Percentiles rank a stretch among this genome's conserved stretches.
phyloP scores from a whole-genome alignment of 2,329 filamentous ascomycete species.

The Stachybotrys chartarum region DNA sequence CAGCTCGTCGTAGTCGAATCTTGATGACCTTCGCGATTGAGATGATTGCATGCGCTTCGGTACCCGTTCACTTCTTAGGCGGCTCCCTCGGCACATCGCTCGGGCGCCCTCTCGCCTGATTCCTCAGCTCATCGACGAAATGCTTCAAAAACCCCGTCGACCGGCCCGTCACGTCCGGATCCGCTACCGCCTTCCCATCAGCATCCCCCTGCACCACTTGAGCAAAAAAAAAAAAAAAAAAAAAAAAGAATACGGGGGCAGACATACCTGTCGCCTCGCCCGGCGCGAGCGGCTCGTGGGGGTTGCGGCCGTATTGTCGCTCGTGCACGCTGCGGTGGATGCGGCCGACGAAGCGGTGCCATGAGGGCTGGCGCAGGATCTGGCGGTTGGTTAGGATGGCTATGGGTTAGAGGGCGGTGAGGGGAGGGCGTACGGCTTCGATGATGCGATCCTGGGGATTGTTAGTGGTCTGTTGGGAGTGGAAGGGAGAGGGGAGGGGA shows the following conservation, averaged over 20 bases:
- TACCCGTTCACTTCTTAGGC: constrained; percentile 14
- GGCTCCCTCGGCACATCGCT: constrained; percentile 25
- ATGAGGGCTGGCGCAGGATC: constrained; percentile 43
- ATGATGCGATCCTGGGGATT: neutral
- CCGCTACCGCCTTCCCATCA: constrained; percentile 13
- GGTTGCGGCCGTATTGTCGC: constrained; percentile 38
- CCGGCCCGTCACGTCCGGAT: constrained; percentile 20
- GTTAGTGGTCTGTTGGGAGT: neutral
- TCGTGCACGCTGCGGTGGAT: constrained; percentile 45
- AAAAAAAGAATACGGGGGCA: neutral
- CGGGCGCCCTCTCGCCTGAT: constrained; percentile 39
- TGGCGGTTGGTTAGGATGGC: constrained; percentile 11
- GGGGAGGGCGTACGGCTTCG: neutral
- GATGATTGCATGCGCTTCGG: too few species aligned
- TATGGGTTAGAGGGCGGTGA: neutral
- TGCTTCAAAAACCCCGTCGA: constrained; percentile 32
- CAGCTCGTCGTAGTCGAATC: too few species aligned
- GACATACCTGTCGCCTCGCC: constrained; percentile 44
- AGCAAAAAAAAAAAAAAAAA: neutral
- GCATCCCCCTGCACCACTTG: neutral
- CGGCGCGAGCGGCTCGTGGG: constrained; percentile 40
- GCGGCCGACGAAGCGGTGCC: constrained; percentile 44
- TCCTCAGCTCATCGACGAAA: constrained; percentile 44
- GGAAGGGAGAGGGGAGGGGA: neutral
- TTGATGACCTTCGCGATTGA: too few species aligned